Evolutionary conservation across 176 grass and related monocot species (phyloP), one percentile per base, ranked within the genome.

Genomic region (Saccharum spontaneum): DNA sequence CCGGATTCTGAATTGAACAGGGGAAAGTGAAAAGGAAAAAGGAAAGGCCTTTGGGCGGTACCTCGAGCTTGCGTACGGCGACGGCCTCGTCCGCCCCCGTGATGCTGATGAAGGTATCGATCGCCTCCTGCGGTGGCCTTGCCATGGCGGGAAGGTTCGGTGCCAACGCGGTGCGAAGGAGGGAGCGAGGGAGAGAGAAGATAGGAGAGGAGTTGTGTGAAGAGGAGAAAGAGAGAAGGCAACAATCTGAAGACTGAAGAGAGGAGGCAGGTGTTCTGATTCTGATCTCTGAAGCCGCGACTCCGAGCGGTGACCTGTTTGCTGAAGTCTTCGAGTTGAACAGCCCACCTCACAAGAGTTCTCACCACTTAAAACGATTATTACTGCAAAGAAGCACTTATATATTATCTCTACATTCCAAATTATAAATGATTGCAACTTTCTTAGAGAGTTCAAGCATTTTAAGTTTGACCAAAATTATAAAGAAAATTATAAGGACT

Each of bases 71-170:
- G 81, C 88, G 88, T 74, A 89, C 28, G 38, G 97, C 97, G 71
- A 91, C 50, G 60, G 71, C 67, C 77, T 91, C 90, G 59, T 90
- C 83, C 49, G 90, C 75, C 11, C 94, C 93, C 67, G 94, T 99
- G 86, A 99, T 94, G 86, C 82, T 84, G 33, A 99, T 67, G 79
- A 96, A 99, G 83, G 91, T 92, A 60, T 92, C 94, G 88, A 99
- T 91, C 84, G 90, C 84, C 31, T 99, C 97, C 83, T 84, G 94
- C 86, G 86, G 68, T 36, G 93, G 91, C 73, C 81, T 79, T 77
- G 92, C 90, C 97, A 99, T 99, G 18, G 77, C 44, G 68, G 28
- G 18, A 69, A 36, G 83, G 67, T n/a, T 26, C 23, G n/a, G 59
- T 62, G n/a, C 9, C 57, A 60, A 60, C 57, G 22, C 65, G 6